A percentile compares a stretch with the other conserved stretches of the same genome.
phyloP scores from a whole-genome alignment of 257 asterid genomes.

The Solanum bulbocastanum region DNA sequence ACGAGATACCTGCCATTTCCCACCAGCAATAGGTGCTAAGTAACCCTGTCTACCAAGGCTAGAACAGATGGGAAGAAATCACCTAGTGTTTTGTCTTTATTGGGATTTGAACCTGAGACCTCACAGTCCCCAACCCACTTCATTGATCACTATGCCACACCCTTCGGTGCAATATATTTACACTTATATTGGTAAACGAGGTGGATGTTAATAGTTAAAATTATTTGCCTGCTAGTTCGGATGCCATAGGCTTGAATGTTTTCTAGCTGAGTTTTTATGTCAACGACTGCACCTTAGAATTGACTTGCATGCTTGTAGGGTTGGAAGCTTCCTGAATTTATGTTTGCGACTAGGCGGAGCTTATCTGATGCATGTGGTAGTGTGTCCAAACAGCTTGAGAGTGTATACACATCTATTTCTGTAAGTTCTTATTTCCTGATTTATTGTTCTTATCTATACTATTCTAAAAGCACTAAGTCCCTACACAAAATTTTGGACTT shows the following conservation, averaged over 20 bases:
- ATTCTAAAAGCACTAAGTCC: background rate
- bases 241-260: background rate
- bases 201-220: background rate
- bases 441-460: background rate
- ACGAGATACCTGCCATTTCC: background rate
- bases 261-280: background rate
- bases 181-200: background rate
- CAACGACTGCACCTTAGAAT: background rate
- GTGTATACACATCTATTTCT: constrained; percentile 55
- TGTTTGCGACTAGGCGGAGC: constrained; percentile 89
- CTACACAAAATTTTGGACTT: background rate
- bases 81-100: background rate
- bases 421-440: constrained; percentile 31
- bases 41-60: background rate
- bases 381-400: constrained; percentile 79
- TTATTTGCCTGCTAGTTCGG: background rate
- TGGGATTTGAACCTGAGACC: background rate
- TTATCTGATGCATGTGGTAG: constrained; percentile 70
- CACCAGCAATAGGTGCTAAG: background rate
- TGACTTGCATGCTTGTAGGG: constrained; percentile 47
- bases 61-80: background rate
- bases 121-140: background rate
- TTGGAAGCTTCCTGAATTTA: constrained; percentile 77
- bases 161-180: background rate
- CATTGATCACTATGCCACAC: background rate